Conservation (phyloP, 2,329 filamentous ascomycete genomes). For the Fusarium sp. region DNA sequence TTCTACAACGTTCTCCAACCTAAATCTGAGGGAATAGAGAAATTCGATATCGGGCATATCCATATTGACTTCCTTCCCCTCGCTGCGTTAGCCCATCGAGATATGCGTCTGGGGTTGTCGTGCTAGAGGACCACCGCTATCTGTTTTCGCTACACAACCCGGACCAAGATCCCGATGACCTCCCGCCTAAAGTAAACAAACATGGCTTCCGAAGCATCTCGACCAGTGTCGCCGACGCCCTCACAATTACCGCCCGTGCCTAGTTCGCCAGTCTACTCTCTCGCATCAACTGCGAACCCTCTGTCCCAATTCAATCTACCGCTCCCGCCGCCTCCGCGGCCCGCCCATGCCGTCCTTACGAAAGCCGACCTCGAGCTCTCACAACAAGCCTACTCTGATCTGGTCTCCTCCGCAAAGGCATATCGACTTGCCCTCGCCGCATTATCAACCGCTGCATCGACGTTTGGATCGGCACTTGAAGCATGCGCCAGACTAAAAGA, state of each 20-base stretch:
- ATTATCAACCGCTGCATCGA: slow-evolving; percentile 72
- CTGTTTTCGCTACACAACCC: slow-evolving; percentile 21
- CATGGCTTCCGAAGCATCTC: slow-evolving; percentile 55
- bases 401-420: slow-evolving; percentile 73
- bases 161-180: slow-evolving; percentile 29
- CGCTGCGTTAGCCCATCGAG: neutral
- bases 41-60: slow-evolving; percentile 14
- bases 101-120: slow-evolving; percentile 25
- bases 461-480: slow-evolving; percentile 76
- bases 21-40: slow-evolving; percentile 29
- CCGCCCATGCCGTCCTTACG: slow-evolving; percentile 72
- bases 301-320: slow-evolving; percentile 72
- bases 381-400: slow-evolving; percentile 73
- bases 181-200: slow-evolving; percentile 36
- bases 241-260: slow-evolving; percentile 74
- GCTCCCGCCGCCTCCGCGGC: slow-evolving; percentile 71
- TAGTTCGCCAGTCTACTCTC: slow-evolving; percentile 73
- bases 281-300: slow-evolving; percentile 74
- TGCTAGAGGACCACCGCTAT: neutral
- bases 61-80: slow-evolving; percentile 11
- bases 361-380: slow-evolving; percentile 75
- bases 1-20: slow-evolving; percentile 47
- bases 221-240: slow-evolving; percentile 65
- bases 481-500: slow-evolving; percentile 78
- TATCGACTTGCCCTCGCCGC: slow-evolving; percentile 74